Conservation (phyloP, 2,329 filamentous ascomycete genomes). For the Hymenoscyphus albidus region DNA sequence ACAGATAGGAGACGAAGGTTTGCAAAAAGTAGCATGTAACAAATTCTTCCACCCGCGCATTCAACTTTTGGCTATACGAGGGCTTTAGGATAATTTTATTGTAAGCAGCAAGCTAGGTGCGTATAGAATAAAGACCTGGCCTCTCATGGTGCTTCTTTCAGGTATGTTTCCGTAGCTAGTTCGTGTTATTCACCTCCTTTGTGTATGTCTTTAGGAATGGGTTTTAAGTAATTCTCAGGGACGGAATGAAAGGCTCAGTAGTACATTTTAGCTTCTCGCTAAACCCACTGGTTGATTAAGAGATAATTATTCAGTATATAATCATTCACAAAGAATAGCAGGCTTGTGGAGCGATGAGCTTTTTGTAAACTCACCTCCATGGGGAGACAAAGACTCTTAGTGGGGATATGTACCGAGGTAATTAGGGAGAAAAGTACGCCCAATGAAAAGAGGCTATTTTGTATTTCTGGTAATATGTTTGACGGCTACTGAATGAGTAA, state of each 20-base stretch:
- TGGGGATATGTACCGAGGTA: conserved; percentile 22
- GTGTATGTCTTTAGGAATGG: conserved; percentile 29
- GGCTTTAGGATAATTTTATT: too few relatives aligned
- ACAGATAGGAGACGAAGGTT: too few relatives aligned
- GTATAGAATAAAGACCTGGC: conserved; percentile 26
- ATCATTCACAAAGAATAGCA: background rate
- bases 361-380: conserved; percentile 21
- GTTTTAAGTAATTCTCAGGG: conserved; percentile 25
- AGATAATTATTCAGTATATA: background rate
- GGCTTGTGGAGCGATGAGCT: background rate
- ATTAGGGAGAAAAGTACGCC: conserved; percentile 29
- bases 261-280: conserved; percentile 29
- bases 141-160: conserved; percentile 30
- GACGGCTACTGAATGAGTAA: background rate
- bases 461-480: conserved; percentile 22
- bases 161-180: conserved; percentile 26
- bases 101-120: background rate
- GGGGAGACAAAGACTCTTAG: conserved; percentile 23
- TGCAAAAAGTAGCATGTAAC: too few relatives aligned
- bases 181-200: conserved; percentile 29
- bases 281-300: background rate
- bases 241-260: conserved; percentile 29
- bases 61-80: too few relatives aligned
- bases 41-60: too few relatives aligned
- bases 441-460: conserved; percentile 22